phyloP scores from a whole-genome alignment of 345 rosid species.

The Eucalyptus grandis region DNA sequence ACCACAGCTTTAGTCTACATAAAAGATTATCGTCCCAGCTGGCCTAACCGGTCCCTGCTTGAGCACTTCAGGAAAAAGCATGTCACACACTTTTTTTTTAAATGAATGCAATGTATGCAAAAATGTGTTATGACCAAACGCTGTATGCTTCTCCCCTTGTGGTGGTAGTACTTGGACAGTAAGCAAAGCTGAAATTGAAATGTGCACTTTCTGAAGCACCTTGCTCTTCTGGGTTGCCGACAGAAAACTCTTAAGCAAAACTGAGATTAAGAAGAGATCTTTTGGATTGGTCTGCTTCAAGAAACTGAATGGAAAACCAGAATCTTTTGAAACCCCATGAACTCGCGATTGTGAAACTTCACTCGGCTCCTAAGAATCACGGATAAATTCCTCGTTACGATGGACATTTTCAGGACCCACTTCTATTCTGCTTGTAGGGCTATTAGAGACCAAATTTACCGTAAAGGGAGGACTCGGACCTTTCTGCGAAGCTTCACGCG shows the following conservation, averaged over 20 bases:
- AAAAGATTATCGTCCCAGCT: not conserved
- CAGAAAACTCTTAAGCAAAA: not conserved
- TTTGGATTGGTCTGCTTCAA: not conserved
- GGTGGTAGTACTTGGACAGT: not conserved
- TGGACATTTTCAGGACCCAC: not conserved
- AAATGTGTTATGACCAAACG: not conserved
- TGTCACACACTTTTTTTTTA: not conserved
- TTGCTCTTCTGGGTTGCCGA: not conserved
- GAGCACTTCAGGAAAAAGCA: not conserved
- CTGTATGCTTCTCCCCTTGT: not conserved
- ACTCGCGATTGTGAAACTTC: not conserved
- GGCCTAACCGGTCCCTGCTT: not conserved
- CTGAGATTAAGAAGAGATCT: not conserved
- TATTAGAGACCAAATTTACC: not conserved
- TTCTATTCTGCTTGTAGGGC: not conserved
- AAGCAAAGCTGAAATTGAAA: not conserved
- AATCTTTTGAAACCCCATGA: not conserved
- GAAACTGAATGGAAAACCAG: not conserved
- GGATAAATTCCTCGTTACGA: not conserved
- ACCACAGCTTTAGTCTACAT: not conserved
- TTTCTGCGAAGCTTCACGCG: not conserved
- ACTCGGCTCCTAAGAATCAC: not conserved
- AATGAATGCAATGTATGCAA: not conserved
- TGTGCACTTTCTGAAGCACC: not conserved
- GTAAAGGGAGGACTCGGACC: not conserved